A percentile compares a stretch with the other conserved stretches of the same genome.
Evolutionary conservation across 352 stramenopile genomes (phyloP).

Genomic region (Plasmopara muralis): DNA sequence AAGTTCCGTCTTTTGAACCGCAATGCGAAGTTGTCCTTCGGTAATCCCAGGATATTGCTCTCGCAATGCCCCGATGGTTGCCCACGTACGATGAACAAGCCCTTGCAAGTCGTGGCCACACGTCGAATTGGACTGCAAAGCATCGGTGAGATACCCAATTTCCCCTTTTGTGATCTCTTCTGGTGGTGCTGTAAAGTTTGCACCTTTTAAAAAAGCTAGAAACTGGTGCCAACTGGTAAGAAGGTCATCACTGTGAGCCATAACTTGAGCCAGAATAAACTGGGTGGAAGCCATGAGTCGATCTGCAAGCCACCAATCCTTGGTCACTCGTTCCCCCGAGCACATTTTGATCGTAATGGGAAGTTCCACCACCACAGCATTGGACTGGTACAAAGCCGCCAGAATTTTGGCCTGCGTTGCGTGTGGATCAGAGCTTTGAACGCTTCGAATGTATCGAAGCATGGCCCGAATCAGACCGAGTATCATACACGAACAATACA

Average conservation of each 20-base stretch:
- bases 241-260: conserved; percentile 14
- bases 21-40: conserved; percentile 21
- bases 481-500: conserved; percentile 27
- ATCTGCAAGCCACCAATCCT: conserved; percentile 15
- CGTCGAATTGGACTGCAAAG: conserved; percentile 21
- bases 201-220: conserved; percentile 16
- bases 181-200: conserved; percentile 19
- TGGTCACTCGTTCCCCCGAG: conserved; percentile 14
- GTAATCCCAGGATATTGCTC: conserved; percentile 19
- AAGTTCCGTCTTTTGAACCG: conserved; percentile 24
- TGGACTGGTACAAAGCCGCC: conserved; percentile 29
- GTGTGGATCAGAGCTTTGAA: conserved; percentile 21
- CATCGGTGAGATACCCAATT: conserved; percentile 22
- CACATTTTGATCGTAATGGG: conserved; percentile 37
- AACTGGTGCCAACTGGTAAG: conserved; percentile 17
- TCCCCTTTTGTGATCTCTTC: conserved; percentile 16
- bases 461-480: conserved; percentile 23
- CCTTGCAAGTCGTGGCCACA: conserved; percentile 26
- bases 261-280: conserved; percentile 17
- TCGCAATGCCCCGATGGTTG: conserved; percentile 13
- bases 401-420: conserved; percentile 29
- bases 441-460: conserved; percentile 19
- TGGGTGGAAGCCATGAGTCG: conserved; percentile 15
- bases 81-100: conserved; percentile 14
- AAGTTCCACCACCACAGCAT: conserved; percentile 33